Percentiles rank a stretch among this genome's conserved stretches.
Conservation (phyloP, 192 early-diverging fungal genomes). For the Dissophora globulifera region DNA sequence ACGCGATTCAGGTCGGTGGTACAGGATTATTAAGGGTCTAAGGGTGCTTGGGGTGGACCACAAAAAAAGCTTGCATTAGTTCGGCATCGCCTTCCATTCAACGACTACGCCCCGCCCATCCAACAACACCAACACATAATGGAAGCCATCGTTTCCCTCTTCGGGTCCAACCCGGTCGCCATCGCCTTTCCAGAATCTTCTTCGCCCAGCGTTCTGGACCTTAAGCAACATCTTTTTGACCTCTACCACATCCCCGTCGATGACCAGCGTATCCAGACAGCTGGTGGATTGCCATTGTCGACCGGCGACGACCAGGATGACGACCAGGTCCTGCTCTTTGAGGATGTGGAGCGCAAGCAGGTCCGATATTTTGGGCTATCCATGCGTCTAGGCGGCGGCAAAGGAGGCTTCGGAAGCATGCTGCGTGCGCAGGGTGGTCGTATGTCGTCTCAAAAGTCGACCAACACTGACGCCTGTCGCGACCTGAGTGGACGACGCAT, state of each 20-base stretch:
- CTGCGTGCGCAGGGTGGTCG: slow-evolving; percentile 92
- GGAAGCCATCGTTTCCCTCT: slow-evolving; percentile 49
- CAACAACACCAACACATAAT: slow-evolving; percentile 4
- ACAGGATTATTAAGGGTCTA: too few species aligned
- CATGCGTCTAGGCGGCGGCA: slow-evolving; percentile 79
- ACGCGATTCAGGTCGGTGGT: too few species aligned
- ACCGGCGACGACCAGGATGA: slow-evolving; percentile 37
- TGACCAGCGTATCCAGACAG: slow-evolving; percentile 55
- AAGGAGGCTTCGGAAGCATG: slow-evolving; percentile 97
- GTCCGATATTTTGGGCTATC: slow-evolving; percentile 58
- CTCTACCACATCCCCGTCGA: slow-evolving; percentile 50
- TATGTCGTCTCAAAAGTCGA: slow-evolving; percentile 87
- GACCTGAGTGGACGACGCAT: slow-evolving; percentile 92
- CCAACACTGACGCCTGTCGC: slow-evolving; percentile 93
- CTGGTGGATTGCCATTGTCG: slow-evolving; percentile 51
- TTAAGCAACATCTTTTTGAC: slow-evolving; percentile 50
- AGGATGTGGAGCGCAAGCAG: slow-evolving; percentile 9
- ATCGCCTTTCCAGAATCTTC: slow-evolving; percentile 31
- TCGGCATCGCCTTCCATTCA: too few species aligned
- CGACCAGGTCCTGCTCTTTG: slow-evolving; percentile 53
- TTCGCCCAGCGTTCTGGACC: slow-evolving; percentile 33
- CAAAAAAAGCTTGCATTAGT: too few species aligned
- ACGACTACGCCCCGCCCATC: not conserved
- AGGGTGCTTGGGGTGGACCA: too few species aligned
- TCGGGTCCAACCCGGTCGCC: slow-evolving; percentile 39